These are phyloP conservation scores for Fusarium nelsonii DNA, from an alignment of 2,329 filamentous ascomycete genomes.

Conservation along the genomic window DNA sequence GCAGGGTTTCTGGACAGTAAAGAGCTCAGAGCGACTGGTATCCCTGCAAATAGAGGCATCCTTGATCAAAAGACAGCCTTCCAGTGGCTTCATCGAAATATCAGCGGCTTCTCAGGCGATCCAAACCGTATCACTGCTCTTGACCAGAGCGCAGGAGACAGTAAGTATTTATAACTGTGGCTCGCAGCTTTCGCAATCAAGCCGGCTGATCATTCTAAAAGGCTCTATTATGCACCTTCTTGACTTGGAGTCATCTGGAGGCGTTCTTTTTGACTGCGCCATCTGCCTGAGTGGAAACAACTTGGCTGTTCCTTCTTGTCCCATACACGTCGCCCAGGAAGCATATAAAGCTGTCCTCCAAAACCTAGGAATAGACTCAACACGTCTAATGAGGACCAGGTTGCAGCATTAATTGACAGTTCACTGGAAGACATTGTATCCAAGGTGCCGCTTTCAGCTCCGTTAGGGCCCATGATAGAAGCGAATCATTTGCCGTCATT, in stretches of 20 bases:
- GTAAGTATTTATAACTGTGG: neutral
- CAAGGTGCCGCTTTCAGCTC: neutral
- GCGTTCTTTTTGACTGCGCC: neutral
- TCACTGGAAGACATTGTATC: neutral
- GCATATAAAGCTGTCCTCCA: neutral
- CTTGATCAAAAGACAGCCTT: slow-evolving; percentile 7
- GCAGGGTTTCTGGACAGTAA: neutral
- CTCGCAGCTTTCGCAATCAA: neutral
- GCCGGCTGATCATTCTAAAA: neutral
- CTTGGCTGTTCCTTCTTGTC: neutral
- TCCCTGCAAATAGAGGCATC: neutral
- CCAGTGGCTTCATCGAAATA: neutral
- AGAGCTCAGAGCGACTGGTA: neutral
- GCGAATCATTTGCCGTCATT: neutral
- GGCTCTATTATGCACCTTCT: slow-evolving; percentile 4
- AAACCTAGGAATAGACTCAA: neutral
- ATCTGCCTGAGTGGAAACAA: slow-evolving; percentile 12
- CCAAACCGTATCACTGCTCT: neutral
- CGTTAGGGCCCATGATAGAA: neutral
- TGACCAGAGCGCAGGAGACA: neutral
- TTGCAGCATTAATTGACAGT: neutral
- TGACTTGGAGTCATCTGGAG: neutral
- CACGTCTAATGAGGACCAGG: neutral
- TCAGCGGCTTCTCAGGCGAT: neutral
- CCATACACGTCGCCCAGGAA: neutral